These are phyloP conservation scores for Botrytis cinerea DNA, from an alignment of 2,329 filamentous ascomycete genomes.

Conservation along the genomic window DNA sequence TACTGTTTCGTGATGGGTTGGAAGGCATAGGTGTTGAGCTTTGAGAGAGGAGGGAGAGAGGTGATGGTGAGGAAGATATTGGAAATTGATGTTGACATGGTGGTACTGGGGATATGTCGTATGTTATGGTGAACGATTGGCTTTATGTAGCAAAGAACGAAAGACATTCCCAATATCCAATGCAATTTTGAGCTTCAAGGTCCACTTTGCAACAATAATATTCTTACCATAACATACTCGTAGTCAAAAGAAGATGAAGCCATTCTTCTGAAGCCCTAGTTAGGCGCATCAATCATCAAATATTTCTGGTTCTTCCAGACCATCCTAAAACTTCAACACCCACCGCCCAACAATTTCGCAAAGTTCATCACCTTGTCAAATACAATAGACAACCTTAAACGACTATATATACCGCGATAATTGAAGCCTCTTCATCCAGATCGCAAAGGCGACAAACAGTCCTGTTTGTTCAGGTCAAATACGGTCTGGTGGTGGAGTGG, in stretches of 20 bases:
- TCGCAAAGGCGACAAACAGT: neutral
- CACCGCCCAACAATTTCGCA: neutral
- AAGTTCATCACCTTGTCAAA: neutral
- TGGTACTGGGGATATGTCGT: neutral
- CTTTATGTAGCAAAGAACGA: neutral
- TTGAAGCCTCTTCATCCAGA: neutral
- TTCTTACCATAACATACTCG: neutral
- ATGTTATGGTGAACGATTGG: neutral
- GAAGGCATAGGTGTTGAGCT: neutral
- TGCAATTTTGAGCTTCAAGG: neutral
- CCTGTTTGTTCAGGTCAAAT: neutral
- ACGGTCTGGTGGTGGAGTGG: neutral
- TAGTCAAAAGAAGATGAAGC: neutral
- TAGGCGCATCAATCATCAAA: neutral
- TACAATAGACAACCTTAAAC: neutral
- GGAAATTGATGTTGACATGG: too few species aligned
- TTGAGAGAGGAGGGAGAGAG: too few species aligned
- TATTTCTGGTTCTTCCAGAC: neutral
- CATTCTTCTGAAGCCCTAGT: neutral
- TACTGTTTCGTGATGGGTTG: conserved; percentile 20
- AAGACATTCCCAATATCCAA: neutral
- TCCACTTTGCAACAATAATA: neutral
- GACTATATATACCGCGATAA: neutral
- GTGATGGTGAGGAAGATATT: neutral
- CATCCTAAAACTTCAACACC: neutral